Evolutionary conservation across 306 rosid genomes (phyloP).

Genomic region (Medicago truncatula): MtrunA17r5.0-ANR NC_053049.1:44896001-44896500

Average conservation of each 20-base stretch:
- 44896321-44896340: background rate
- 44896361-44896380: background rate
- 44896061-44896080: background rate
- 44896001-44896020: conserved; percentile 47
- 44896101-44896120: conserved; percentile 52
- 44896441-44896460: too few relatives aligned
- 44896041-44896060: background rate
- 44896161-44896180: conserved; percentile 49
- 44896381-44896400: background rate
- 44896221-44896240: conserved; percentile 55
- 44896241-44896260: conserved; percentile 51
- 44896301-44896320: background rate
- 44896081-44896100: background rate
- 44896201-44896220: conserved; percentile 37
- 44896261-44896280: conserved; percentile 43
- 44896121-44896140: conserved; percentile 51
- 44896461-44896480: too few relatives aligned
- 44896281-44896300: conserved; percentile 2
- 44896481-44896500: too few relatives aligned
- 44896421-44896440: too few relatives aligned
- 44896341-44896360: background rate
- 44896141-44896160: conserved; percentile 44
- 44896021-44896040: conserved; percentile 22
- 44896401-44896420: too few relatives aligned
- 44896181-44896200: conserved; percentile 15